Base-by-base conservation (phyloP, 2,329 filamentous ascomycete species). In the Coniochaeta hoffmannii region DNA sequence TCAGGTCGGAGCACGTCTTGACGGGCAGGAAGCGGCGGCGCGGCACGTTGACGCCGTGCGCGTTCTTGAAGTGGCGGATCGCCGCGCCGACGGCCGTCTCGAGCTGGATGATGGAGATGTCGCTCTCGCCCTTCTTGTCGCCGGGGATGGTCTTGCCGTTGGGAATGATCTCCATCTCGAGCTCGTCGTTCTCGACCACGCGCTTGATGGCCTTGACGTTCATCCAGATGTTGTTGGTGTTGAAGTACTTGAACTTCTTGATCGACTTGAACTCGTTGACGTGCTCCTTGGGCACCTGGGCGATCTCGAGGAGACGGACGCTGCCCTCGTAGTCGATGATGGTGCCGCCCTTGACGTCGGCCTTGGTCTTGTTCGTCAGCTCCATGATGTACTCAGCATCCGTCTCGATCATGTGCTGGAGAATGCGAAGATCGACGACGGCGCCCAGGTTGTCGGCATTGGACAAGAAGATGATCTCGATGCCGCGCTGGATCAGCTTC, bases 211-310 rank as follows among this genome's bases (percentile, higher is more conserved):
- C 94, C 71, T 90, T 87, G 66, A 97, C 83, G 79, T 96, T 96
- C 82, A 99, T 89, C 94, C 94, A 99, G 77, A 99, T 97, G 85
- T 99, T 99, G 89, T 99, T 99, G 76, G 94, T 99, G 86, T 99
- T 99, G 88, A 99, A 99, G 86, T 99, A 99, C 84, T 96, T 97
- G 88, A 99, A 99, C 84, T 99, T 99, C 88, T 99, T 99, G 83
- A 99, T 99, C 51, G 92, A 97, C 87, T 99, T 99, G 90, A 99
- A 99, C 80, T 99, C 94, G 78, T 99, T 97, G 73, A 94, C 90
- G 77, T 99, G 94, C 81, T 99, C 91, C 86, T 97, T 99, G 76
- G 94, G 94, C 34, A 99, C 94, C 81, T 99, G 94, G 14, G 94
- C 94, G 67, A 99, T 97, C 80, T 99, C 94, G 54, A 99, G 88